A percentile compares a stretch with the other conserved stretches of the same genome.
Evolutionary conservation across 768 basidiomycete genomes (phyloP).

Genomic region (Vishniacozyma victoriae): DNA sequence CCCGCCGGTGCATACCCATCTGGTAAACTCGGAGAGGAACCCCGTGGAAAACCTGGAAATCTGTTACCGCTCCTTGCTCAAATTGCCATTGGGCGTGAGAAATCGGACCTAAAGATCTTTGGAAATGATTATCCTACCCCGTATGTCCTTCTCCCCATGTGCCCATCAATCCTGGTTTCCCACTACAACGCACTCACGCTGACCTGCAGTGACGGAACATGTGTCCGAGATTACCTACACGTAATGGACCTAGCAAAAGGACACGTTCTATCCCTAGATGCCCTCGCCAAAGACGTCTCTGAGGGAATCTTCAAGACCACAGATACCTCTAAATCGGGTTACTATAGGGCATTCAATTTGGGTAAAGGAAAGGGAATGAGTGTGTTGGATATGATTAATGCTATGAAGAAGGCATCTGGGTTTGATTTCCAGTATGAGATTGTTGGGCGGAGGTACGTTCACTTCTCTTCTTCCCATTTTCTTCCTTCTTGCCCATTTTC

Average conservation of each 20-base stretch:
- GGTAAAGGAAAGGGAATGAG: conserved; percentile 87
- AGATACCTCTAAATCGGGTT: conserved; percentile 48
- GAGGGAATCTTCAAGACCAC: conserved; percentile 55
- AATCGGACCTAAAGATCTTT: conserved; percentile 69
- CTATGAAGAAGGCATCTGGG: conserved; percentile 85
- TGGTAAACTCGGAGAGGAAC: conserved; percentile 92
- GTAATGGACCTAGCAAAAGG: conserved; percentile 91
- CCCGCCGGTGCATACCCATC: conserved; percentile 96
- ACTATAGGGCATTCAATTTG: conserved; percentile 91
- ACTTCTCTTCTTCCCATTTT: background rate
- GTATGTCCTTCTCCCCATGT: conserved; percentile 67
- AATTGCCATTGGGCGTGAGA: conserved; percentile 85
- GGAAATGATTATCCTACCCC: conserved; percentile 95
- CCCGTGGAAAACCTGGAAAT: conserved; percentile 89
- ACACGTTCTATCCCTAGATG: conserved; percentile 83
- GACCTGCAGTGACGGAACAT: conserved; percentile 74
- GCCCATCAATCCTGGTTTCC: conserved; percentile 47
- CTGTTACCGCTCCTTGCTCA: conserved; percentile 87
- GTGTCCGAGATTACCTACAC: conserved; percentile 71
- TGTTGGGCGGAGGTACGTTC: conserved; percentile 74
- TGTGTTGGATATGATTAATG: conserved; percentile 86
- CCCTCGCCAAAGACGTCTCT: conserved; percentile 58
- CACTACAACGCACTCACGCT: background rate
- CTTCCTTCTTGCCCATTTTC: no score
- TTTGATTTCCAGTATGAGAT: conserved; percentile 83